Evolutionary conservation across 805 yeast species (phyloP).

Genomic region (Hanseniaspora lachancei): DNA sequence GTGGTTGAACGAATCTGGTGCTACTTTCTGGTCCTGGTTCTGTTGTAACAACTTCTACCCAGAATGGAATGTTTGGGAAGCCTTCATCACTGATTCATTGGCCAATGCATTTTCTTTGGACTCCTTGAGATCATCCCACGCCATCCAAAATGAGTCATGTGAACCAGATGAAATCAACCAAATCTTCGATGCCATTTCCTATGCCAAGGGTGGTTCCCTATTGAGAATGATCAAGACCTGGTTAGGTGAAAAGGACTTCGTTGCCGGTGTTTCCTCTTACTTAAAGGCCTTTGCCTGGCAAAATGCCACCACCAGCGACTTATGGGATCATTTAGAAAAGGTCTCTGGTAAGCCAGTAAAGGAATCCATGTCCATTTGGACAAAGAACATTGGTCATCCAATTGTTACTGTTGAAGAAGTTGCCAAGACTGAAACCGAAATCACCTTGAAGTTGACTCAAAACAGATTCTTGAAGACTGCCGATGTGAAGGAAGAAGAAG

Average conservation of each 20-base stretch:
- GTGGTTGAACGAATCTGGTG: slow-evolving; percentile 82
- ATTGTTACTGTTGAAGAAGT: slow-evolving; percentile 59
- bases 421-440: slow-evolving; percentile 35
- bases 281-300: slow-evolving; percentile 65
- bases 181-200: slow-evolving; percentile 74
- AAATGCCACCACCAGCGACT: slow-evolving; percentile 61
- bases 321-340: slow-evolving; percentile 61
- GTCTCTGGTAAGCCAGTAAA: slow-evolving; percentile 64
- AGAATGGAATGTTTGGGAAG: slow-evolving; percentile 79
- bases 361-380: slow-evolving; percentile 68
- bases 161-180: slow-evolving; percentile 70
- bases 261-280: slow-evolving; percentile 68
- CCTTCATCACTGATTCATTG: slow-evolving; percentile 63
- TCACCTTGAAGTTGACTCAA: slow-evolving; percentile 47
- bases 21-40: slow-evolving; percentile 85
- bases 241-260: slow-evolving; percentile 65
- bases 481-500: slow-evolving; percentile 65
- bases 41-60: slow-evolving; percentile 66
- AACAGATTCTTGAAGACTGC: slow-evolving; percentile 65
- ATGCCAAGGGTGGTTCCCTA: slow-evolving; percentile 67
- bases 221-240: slow-evolving; percentile 69
- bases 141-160: slow-evolving; percentile 71
- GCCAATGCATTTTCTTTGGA: slow-evolving; percentile 66
- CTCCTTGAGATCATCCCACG: slow-evolving; percentile 71
- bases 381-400: slow-evolving; percentile 67